These are phyloP conservation scores for Decorospora gaudefroyi DNA, from an alignment of 2,329 filamentous ascomycete genomes.

Conservation along the genomic window DNA sequence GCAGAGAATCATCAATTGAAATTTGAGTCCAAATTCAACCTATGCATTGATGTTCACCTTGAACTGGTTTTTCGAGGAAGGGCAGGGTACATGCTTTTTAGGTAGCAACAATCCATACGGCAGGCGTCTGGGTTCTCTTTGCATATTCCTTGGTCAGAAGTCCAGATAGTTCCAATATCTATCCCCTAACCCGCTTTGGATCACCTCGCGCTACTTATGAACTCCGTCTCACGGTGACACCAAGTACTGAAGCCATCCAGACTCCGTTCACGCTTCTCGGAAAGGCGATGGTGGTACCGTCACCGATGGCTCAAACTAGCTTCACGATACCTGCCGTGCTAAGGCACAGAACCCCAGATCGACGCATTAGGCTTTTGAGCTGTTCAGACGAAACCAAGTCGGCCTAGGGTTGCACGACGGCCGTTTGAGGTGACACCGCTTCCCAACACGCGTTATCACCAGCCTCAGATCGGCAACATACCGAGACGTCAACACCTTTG, in stretches of 20 bases:
- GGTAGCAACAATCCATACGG: not conserved
- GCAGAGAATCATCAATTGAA: no score
- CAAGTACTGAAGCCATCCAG: not conserved
- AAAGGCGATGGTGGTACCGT: no score
- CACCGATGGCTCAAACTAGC: constrained; percentile 10
- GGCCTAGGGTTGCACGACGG: constrained; percentile 14
- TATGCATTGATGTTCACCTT: no score
- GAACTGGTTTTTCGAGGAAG: no score
- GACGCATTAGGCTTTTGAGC: constrained; percentile 2
- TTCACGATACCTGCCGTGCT: constrained; percentile 11
- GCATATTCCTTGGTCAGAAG: not conserved
- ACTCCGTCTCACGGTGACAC: not conserved
- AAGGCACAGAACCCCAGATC: constrained; percentile 10
- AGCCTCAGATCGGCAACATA: constrained; percentile 19
- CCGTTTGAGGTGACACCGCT: constrained; percentile 22
- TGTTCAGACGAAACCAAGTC: constrained; percentile 6
- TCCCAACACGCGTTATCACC: constrained; percentile 11
- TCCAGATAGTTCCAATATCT: not conserved
- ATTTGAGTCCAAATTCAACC: no score
- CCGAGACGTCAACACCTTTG: constrained; percentile 25
- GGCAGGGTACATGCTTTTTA: no score
- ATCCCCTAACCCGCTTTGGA: not conserved
- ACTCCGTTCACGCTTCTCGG: no score
- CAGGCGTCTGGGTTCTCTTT: not conserved
- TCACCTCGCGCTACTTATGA: not conserved